Evolutionary conservation across 805 yeast genomes (phyloP).

Genomic region (Kluyveromyces nonfermentans): DNA sequence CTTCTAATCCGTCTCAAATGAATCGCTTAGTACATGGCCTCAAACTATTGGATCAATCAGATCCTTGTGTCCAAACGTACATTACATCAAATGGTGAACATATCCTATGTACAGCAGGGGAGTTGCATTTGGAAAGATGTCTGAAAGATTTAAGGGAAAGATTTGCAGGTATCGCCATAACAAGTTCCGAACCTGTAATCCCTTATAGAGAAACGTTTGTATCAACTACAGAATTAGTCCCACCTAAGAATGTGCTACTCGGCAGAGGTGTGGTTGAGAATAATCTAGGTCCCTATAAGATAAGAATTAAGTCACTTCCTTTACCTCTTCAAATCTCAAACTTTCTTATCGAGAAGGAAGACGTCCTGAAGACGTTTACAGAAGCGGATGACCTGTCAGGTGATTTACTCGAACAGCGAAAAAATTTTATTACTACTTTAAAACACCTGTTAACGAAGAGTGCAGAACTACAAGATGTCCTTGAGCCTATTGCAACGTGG

Average conservation of each 20-base stretch:
- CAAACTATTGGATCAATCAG: conserved; percentile 72
- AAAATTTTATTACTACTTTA: conserved; percentile 28
- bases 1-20: conserved; percentile 76
- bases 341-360: conserved; percentile 40
- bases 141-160: conserved; percentile 81
- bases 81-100: conserved; percentile 88
- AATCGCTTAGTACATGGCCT: conserved; percentile 70
- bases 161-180: conserved; percentile 84
- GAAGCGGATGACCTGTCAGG: conserved; percentile 15
- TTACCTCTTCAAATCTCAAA: conserved; percentile 42
- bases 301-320: conserved; percentile 41
- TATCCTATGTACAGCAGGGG: conserved; percentile 93
- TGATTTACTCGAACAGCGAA: conserved; percentile 16
- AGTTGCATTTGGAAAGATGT: conserved; percentile 90
- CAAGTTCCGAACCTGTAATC: conserved; percentile 83
- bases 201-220: conserved; percentile 85
- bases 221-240: conserved; percentile 40
- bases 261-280: conserved; percentile 45
- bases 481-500: conserved; percentile 23
- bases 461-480: conserved; percentile 10
- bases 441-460: conserved; percentile 24
- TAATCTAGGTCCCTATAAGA: conserved; percentile 39
- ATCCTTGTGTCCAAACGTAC: conserved; percentile 86
- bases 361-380: conserved; percentile 32
- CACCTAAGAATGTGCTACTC: conserved; percentile 35